Percentiles rank a stretch among this genome's conserved stretches.
Evolutionary conservation across 1,284 basidiomycete species (phyloP).

Genomic region (Trichosporon inkin): DNA sequence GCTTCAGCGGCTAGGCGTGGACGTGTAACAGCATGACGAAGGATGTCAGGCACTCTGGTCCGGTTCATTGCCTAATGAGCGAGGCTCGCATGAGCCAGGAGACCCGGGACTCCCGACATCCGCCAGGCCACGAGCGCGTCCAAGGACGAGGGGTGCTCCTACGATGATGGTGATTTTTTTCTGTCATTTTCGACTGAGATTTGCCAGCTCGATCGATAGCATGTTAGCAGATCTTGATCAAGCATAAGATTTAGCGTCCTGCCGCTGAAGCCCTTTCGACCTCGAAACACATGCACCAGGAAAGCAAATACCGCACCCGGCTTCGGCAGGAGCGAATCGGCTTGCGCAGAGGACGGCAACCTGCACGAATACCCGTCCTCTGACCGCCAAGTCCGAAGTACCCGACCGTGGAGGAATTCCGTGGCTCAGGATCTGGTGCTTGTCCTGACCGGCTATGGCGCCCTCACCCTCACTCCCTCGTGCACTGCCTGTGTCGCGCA

Average conservation of each 20-base stretch:
- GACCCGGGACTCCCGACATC: no score
- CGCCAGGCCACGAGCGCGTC: no score
- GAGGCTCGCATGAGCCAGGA: no score
- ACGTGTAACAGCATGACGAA: no score
- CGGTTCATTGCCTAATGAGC: no score
- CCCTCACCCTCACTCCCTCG: not conserved
- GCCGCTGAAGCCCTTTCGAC: not conserved
- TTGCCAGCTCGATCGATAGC: not conserved
- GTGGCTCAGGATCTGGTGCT: not conserved
- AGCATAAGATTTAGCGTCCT: not conserved
- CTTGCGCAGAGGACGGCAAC: not conserved
- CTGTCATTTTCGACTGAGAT: no score
- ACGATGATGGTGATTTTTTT: no score
- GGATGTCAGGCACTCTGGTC: no score
- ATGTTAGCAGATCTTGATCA: slow-evolving; percentile 6
- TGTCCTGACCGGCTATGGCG: not conserved
- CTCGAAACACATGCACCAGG: slow-evolving; percentile 4
- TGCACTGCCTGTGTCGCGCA: not conserved
- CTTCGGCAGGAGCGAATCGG: not conserved
- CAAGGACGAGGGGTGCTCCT: no score
- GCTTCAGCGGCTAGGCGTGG: no score
- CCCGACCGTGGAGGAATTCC: not conserved
- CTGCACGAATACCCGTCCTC: not conserved
- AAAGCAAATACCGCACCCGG: not conserved
- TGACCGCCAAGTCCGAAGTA: slow-evolving; percentile 3